A percentile compares a stretch with the other conserved stretches of the same genome.
Conservation (phyloP, 2,329 filamentous ascomycete genomes). For the Trichoderma semiorbis region DNA sequence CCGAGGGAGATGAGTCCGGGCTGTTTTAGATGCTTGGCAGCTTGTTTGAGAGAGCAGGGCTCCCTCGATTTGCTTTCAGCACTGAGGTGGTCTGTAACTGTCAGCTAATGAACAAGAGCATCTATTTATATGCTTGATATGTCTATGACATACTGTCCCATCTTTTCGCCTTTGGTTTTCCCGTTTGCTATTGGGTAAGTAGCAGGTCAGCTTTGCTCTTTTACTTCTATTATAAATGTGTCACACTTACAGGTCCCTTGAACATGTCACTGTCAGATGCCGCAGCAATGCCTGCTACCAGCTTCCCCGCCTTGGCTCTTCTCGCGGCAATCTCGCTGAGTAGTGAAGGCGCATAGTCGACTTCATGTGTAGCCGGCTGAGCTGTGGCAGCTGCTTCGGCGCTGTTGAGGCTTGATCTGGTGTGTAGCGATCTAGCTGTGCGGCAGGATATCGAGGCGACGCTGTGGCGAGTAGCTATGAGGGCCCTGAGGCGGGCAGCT, state of each 20-base stretch:
- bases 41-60: slow-evolving; percentile 75
- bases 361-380: slow-evolving; percentile 26
- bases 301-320: slow-evolving; percentile 66
- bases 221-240: background rate
- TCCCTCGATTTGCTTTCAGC: slow-evolving; percentile 58
- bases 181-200: slow-evolving; percentile 29
- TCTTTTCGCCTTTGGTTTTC: slow-evolving; percentile 73
- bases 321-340: slow-evolving; percentile 32
- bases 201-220: background rate
- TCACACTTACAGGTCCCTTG: slow-evolving; percentile 61
- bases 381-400: slow-evolving; percentile 27
- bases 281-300: slow-evolving; percentile 74
- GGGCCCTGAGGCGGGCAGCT: slow-evolving; percentile 22
- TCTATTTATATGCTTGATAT: background rate
- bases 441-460: background rate
- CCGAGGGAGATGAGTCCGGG: slow-evolving; percentile 89
- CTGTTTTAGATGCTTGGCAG: slow-evolving; percentile 73
- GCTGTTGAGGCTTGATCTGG: slow-evolving; percentile 22
- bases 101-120: background rate
- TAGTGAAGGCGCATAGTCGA: slow-evolving; percentile 25
- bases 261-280: slow-evolving; percentile 78
- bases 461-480: background rate
- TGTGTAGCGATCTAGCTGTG: slow-evolving; percentile 21
- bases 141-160: slow-evolving; percentile 70
- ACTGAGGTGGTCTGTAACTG: slow-evolving; percentile 52